These are phyloP conservation scores for Proliferodiscus dingleyae DNA, from an alignment of 2,329 filamentous ascomycete genomes.

Conservation along the genomic window DNA sequence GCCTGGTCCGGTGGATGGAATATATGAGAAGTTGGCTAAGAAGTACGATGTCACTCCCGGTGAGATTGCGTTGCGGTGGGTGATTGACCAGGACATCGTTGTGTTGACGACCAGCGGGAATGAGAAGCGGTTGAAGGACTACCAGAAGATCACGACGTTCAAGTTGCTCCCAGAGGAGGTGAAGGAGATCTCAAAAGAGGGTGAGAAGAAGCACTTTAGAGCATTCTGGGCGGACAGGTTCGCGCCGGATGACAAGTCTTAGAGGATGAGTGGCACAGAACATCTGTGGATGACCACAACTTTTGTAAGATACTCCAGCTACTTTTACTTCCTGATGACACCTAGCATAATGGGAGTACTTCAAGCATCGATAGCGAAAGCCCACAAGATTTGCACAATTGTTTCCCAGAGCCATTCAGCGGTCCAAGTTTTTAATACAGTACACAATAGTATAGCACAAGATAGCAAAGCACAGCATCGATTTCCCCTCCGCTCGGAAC, in stretches of 20 bases:
- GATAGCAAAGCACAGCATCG: too few relatives aligned
- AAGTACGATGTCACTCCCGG: conserved; percentile 55
- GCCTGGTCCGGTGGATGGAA: conserved; percentile 48
- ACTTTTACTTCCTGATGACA: too few relatives aligned
- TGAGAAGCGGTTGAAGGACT: conserved; percentile 52
- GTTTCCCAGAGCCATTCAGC: too few relatives aligned
- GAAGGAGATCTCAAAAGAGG: conserved; percentile 48
- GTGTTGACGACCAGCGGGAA: conserved; percentile 56
- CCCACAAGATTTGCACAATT: too few relatives aligned
- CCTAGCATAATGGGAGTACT: too few relatives aligned
- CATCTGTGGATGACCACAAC: too few relatives aligned
- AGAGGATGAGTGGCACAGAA: too few relatives aligned
- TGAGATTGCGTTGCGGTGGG: conserved; percentile 56
- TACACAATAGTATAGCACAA: too few relatives aligned
- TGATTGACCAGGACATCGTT: conserved; percentile 54
- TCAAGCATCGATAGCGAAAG: too few relatives aligned
- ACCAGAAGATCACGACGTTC: conserved; percentile 47
- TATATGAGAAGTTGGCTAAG: conserved; percentile 46
- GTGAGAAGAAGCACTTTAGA: conserved; percentile 32
- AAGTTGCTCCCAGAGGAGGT: conserved; percentile 57
- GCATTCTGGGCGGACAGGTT: conserved; percentile 10
- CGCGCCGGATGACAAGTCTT: conserved; percentile 7
- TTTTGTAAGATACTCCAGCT: too few relatives aligned
- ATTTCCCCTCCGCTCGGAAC: too few relatives aligned
- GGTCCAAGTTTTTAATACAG: too few relatives aligned